Evolutionary conservation across 768 basidiomycete species (phyloP), one percentile per base, ranked within the genome.

Genomic region (Exidia glandulosa): DNA sequence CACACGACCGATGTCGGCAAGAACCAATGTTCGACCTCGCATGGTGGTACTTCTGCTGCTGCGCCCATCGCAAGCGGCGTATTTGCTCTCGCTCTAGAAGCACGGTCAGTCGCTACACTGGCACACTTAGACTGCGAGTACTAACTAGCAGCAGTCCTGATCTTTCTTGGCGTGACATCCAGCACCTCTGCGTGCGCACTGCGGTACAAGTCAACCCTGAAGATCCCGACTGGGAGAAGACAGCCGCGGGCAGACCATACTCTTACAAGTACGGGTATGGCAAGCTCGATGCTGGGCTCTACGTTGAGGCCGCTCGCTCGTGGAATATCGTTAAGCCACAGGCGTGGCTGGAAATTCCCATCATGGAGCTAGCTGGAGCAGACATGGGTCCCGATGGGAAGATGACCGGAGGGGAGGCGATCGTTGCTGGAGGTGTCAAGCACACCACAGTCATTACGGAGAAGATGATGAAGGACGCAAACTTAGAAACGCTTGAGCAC

Each of bases 261-360:
- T 85, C 83, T 66, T 97, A 99, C 78, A 98, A 98, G 71, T 99
- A 96, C 66, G 96, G 96, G 2, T 99, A 86, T 67, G 96, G 96
- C 27, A 83, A 81, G 34, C 77, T 98, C 61, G 88, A 96, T 70
- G 94, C 85, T 2, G 89, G 85, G 59, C 77, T 73, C 45, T 91
- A 89, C 64, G 86, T 98, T 66, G 86, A 80, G 59, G 85, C 85
- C 1, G 92, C 94, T 1, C 79, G 86, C 70, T 69, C 76, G 2
- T 98, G 94, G 94, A 70, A 85, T 56, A 77, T 86, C 23, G 94
- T 96, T 66, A 97, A 95, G 69, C 93, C 95, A 0, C 95, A 98
- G 74, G 82, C 90, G 0, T 97, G 94, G 91, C 79, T 90, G 60
- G 79, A 86, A 60, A 82, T 89, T 4, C 80, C 86, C 14, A 79